Conservation (phyloP, 805 yeast species). For the Kuraishia ogatae region DNA sequence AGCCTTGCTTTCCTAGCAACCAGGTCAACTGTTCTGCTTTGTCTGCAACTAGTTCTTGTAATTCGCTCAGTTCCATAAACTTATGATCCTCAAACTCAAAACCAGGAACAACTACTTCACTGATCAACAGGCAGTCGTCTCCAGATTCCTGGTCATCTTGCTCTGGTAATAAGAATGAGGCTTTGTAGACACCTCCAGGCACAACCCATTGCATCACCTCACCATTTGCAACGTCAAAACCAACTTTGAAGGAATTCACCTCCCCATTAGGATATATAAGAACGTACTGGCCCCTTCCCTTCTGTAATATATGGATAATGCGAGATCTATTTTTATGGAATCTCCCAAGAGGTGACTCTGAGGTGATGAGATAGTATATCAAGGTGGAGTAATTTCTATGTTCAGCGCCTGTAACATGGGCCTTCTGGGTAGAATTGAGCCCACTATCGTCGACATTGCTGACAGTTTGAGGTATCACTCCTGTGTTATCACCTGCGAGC, state of each 20-base stretch:
- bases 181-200: slow-evolving; percentile 53
- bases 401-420: slow-evolving; percentile 9
- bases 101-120: slow-evolving; percentile 57
- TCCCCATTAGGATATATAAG: slow-evolving; percentile 41
- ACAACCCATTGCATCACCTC: slow-evolving; percentile 55
- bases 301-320: slow-evolving; percentile 45
- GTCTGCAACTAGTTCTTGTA: slow-evolving; percentile 28
- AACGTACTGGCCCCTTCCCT: slow-evolving; percentile 49
- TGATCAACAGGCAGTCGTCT: slow-evolving; percentile 35
- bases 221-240: slow-evolving; percentile 36
- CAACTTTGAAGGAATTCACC: slow-evolving; percentile 42
- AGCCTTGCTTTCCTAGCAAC: slow-evolving; percentile 19
- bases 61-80: slow-evolving; percentile 28
- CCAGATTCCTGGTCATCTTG: slow-evolving; percentile 14
- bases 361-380: slow-evolving; percentile 43
- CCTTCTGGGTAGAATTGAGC: slow-evolving; percentile 3
- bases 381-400: slow-evolving; percentile 38
- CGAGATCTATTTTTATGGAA: slow-evolving; percentile 43
- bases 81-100: slow-evolving; percentile 47
- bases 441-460: slow-evolving; percentile 8
- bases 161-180: slow-evolving; percentile 38
- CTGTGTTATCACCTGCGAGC: slow-evolving; percentile 7
- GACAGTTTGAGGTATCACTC: slow-evolving; percentile 8
- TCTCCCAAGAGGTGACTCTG: slow-evolving; percentile 41
- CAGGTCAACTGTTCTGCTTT: slow-evolving; percentile 27